Conservation (phyloP, 2,329 filamentous ascomycete genomes). For the Exserohilum rostratum region DNA sequence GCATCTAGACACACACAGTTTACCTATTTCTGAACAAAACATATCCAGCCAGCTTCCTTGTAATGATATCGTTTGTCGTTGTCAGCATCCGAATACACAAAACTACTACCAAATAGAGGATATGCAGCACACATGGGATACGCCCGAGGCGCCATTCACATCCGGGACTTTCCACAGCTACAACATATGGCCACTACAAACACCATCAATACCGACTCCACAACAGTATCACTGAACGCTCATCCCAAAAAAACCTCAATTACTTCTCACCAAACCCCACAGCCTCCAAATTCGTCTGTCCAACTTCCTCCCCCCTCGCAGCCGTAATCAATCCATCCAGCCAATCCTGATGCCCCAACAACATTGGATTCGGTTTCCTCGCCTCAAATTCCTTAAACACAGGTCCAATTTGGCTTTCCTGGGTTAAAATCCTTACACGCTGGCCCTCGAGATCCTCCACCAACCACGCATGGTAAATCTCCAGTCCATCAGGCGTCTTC, state of each 20-base stretch:
- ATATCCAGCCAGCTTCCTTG: not conserved
- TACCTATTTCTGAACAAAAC: not conserved
- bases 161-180: not conserved
- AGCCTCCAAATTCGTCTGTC: conserved; percentile 29
- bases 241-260: not conserved
- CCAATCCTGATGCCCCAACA: conserved; percentile 49
- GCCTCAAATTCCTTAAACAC: conserved; percentile 32
- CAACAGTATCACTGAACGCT: not conserved
- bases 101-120: not conserved
- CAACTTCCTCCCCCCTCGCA: conserved; percentile 24
- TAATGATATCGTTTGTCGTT: not conserved
- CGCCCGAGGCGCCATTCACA: not conserved
- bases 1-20: not conserved
- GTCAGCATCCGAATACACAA: not conserved
- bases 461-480: conserved; percentile 47
- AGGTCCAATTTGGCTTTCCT: conserved; percentile 45
- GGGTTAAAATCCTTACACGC: conserved; percentile 44
- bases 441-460: conserved; percentile 41
- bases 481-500: conserved; percentile 31
- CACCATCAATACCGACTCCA: not conserved
- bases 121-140: not conserved
- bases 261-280: conserved; percentile 15
- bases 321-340: conserved; percentile 42
- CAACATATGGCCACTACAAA: not conserved
- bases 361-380: conserved; percentile 44